These are phyloP conservation scores for Phytophthora tentaculata DNA, from an alignment of 352 stramenopile species.

Conservation along the genomic window DNA sequence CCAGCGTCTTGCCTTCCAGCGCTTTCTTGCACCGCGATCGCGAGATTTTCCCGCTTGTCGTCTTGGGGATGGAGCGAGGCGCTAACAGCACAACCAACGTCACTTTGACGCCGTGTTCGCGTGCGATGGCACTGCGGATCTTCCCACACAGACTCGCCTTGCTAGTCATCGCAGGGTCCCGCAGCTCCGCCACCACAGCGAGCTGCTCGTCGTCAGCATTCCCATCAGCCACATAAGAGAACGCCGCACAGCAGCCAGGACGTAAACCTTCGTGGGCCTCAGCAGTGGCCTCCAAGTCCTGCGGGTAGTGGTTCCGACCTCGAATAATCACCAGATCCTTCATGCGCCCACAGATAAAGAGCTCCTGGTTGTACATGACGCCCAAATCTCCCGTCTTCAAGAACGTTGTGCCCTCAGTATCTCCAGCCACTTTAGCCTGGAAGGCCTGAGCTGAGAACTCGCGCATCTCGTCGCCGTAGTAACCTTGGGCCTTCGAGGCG, in stretches of 20 bases:
- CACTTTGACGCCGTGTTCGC: slow-evolving; percentile 88
- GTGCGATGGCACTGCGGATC: slow-evolving; percentile 71
- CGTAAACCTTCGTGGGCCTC: slow-evolving; percentile 85
- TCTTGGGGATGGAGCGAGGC: slow-evolving; percentile 96
- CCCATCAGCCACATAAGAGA: slow-evolving; percentile 69
- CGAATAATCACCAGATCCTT: slow-evolving; percentile 99
- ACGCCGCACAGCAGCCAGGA: slow-evolving; percentile 96
- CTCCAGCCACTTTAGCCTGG: slow-evolving; percentile 72
- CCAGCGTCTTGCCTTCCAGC: slow-evolving; percentile 62
- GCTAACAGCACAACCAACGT: slow-evolving; percentile 92
- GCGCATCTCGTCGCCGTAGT: slow-evolving; percentile 86
- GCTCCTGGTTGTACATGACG: slow-evolving; percentile 95
- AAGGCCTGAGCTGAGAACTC: slow-evolving; percentile 91
- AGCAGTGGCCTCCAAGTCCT: slow-evolving; percentile 97
- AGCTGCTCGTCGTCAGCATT: slow-evolving; percentile 72
- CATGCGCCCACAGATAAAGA: slow-evolving; percentile 98
- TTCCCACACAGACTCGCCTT: slow-evolving; percentile 81
- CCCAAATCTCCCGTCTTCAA: slow-evolving; percentile 97
- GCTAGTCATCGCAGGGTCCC: slow-evolving; percentile 61
- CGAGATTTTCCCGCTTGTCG: slow-evolving; percentile 98
- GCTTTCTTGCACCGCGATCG: slow-evolving; percentile 87
- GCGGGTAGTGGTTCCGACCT: slow-evolving; percentile 99
- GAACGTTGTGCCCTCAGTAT: slow-evolving; percentile 60
- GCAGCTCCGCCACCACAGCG: slow-evolving; percentile 80
- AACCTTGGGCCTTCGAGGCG: slow-evolving; percentile 93